phyloP scores from a whole-genome alignment of 257 asterid species.

The Galeopsis tetrahit region DNA sequence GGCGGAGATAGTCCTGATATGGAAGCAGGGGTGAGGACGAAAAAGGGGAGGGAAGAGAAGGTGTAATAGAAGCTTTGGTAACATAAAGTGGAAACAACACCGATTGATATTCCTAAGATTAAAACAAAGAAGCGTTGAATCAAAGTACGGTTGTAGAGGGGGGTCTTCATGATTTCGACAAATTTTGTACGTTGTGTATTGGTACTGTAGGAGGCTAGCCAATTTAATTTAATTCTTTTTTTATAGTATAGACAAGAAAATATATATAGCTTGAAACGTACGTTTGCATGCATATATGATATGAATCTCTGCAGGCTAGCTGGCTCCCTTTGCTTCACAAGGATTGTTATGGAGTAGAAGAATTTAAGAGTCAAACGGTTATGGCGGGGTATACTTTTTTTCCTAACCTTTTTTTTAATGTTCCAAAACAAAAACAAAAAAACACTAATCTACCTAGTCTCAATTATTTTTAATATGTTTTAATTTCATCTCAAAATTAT shows the following conservation, averaged over 20 bases:
- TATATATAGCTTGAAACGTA: conserved; percentile 26
- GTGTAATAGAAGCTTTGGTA: conserved; percentile 43
- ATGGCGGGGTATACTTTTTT: no score
- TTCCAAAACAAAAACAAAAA: no score
- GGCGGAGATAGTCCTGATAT: no score
- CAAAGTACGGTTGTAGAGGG: conserved; percentile 23
- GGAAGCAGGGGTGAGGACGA: background rate
- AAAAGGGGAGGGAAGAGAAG: conserved; percentile 25
- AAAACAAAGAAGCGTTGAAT: conserved; percentile 42
- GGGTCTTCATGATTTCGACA: conserved; percentile 14
- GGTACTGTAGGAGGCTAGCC: background rate
- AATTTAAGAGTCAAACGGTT: conserved; percentile 31
- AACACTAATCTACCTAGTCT: no score
- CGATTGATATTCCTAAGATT: conserved; percentile 55
- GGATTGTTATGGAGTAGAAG: background rate
- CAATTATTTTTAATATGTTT: no score
- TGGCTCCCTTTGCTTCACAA: conserved; percentile 23
- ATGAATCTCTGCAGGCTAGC: background rate
- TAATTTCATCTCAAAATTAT: no score
- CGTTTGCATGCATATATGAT: conserved; percentile 40
- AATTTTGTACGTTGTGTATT: background rate
- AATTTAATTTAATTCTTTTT: background rate
- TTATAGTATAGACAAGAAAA: background rate
- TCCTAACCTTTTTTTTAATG: no score
- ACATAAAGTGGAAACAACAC: conserved; percentile 40